Evolutionary conservation across 2,329 filamentous ascomycete genomes (phyloP), one percentile per base, ranked within the genome.

Genomic region (Coleophoma eucalyptorum): DNA sequence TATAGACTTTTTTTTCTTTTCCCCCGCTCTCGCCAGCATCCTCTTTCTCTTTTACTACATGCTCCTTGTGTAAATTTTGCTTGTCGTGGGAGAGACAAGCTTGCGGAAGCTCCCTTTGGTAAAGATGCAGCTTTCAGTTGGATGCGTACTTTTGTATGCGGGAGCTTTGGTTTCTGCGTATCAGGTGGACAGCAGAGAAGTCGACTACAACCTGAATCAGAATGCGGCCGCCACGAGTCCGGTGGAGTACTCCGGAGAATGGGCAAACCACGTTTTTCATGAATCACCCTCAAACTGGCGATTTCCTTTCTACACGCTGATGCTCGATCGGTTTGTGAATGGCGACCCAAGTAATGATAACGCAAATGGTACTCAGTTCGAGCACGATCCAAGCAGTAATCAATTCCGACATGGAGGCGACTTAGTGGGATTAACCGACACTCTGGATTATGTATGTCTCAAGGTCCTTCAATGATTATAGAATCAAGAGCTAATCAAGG

Each of bases 391-490:
- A 50, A 73, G 72, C 55, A 41, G 42, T 15, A 85, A 79, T 49
- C 80, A 84, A 62, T 76, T 84, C 67, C 78, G 81, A 33, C 79
- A 82, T 67, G 81, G 81, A 31, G 81, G 82, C 53, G 81, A 85
- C 62, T 67, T 81, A 12, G 67, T 70, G 49, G 81, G 81, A 11
- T 59, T 85, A 48, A 64, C 78, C 49, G 79, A 84, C 58, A 80
- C 79, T 16, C 68, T 85, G 53, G 81, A 86, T 63, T 86, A 86
- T 63, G 69, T 86, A 26, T 12, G 42, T 44, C 13, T 5, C 15
- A 26, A 8, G 26, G 6, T 26, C 10, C 26, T 26, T 26, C 26
- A 6, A n/a, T 5, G 26, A 26, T 26, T 26, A 26, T 8, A 26
- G 26, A 26, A 26, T 8, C 10, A 26, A 26, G 10, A 26, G 26